Evolutionary conservation across 2,329 filamentous ascomycete genomes (phyloP).

Genomic region (Cladophialophora chaetospira): DNA sequence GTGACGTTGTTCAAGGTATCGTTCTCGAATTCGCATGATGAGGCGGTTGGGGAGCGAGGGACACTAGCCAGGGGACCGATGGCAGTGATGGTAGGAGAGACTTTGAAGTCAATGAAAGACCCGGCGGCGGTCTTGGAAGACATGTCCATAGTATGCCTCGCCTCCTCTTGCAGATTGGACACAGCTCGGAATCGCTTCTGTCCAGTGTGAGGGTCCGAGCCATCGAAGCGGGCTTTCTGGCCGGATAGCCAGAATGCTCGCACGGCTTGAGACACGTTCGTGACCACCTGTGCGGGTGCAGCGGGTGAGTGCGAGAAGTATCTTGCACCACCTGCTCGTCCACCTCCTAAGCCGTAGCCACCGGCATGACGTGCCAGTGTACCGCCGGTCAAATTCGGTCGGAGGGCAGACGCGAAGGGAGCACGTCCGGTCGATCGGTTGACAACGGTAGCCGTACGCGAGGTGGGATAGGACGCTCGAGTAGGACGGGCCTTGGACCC

Average conservation of each 20-base stretch:
- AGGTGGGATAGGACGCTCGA: slow-evolving; percentile 57
- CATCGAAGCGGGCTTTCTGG: slow-evolving; percentile 84
- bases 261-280: slow-evolving; percentile 92
- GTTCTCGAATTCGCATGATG: slow-evolving; percentile 42
- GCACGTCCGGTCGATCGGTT: slow-evolving; percentile 70
- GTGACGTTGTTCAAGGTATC: slow-evolving; percentile 77
- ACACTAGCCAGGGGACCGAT: slow-evolving; percentile 66
- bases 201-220: slow-evolving; percentile 66
- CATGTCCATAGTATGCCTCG: slow-evolving; percentile 65
- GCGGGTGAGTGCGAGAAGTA: slow-evolving; percentile 90
- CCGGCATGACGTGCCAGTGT: slow-evolving; percentile 81
- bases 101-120: slow-evolving; percentile 82
- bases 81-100: slow-evolving; percentile 88
- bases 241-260: slow-evolving; percentile 91
- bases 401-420: slow-evolving; percentile 84
- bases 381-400: slow-evolving; percentile 89
- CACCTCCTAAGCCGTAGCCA: slow-evolving; percentile 77
- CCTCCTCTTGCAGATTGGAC: slow-evolving; percentile 72
- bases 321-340: slow-evolving; percentile 69
- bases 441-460: slow-evolving; percentile 58
- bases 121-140: slow-evolving; percentile 59
- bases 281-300: slow-evolving; percentile 83
- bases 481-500: slow-evolving; percentile 48
- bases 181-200: slow-evolving; percentile 78
- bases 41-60: slow-evolving; percentile 31